Base-by-base conservation (phyloP, 805 yeast genomes). In the Metschnikowia anglica region DNA sequence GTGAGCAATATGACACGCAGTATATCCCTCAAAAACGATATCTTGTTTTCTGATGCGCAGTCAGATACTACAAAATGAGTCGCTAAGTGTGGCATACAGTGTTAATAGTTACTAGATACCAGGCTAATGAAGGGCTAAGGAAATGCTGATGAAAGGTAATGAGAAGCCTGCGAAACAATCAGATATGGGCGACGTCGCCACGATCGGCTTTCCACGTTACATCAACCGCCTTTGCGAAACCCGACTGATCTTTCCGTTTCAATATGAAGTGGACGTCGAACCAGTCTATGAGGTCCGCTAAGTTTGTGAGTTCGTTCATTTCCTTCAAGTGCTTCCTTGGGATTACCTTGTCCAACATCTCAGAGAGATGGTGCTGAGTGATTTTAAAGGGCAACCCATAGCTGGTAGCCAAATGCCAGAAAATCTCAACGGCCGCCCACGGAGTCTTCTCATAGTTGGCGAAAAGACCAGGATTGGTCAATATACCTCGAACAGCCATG, bases 401-500 rank as follows among this genome's bases (percentile, higher is more conserved):
- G 16, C 82, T 79, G 12, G 88, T 76, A 7, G 86, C 77, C 51
- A 82, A 79, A 55, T 87, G 83, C 85, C 89, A 80, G 59, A 91
- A 86, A 45, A 72, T 70, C 61, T 93, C 99, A 5, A 93, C 67
- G 6, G 95, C 91, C 5, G 83, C 79, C 97, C 98, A 93, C 2
- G 98, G 97, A 2, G 96, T 83, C 39, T 66, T 70, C 0, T 69
- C 68, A 56, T 62, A 77, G 0, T 95, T 96, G 2, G 85, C 77
- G 65, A 93, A 93, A 51, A 93, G 56, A 0, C 90, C 95, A 0
- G 99, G 99, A 60, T 93, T 93, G 21, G 77, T 70, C 38, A 93
- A 66, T 2, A 88, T 70, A 0, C 99, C 99, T 48, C 99, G 69
- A 1, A 87, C 99, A 2, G 97, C 84, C 99, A 93, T 93, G 6